These are phyloP conservation scores for Babesia bovis DNA, from an alignment of 169 alveolate genomes.

Conservation along the genomic window DNA sequence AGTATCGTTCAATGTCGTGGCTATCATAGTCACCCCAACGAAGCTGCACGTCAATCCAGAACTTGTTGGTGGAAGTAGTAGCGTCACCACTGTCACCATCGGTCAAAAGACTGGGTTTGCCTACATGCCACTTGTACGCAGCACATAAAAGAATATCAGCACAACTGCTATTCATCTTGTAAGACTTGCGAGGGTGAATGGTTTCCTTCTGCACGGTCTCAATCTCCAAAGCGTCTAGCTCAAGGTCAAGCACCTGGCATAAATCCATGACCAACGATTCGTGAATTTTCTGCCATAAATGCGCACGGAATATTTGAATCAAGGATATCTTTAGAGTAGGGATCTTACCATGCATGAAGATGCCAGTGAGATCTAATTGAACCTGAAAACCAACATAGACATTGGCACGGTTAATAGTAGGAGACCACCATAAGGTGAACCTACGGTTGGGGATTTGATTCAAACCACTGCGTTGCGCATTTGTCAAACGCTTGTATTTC, in stretches of 20 bases:
- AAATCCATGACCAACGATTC: constrained; percentile 99
- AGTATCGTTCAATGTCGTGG: constrained; percentile 99
- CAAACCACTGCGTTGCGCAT: constrained; percentile 99
- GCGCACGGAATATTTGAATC: constrained; percentile 99
- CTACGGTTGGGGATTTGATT: constrained; percentile 99
- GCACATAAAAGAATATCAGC: constrained; percentile 99
- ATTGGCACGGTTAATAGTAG: constrained; percentile 99
- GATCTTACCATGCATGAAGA: constrained; percentile 99
- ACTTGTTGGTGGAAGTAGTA: constrained; percentile 86
- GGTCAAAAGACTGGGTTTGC: constrained; percentile 96
- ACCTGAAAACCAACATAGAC: constrained; percentile 99
- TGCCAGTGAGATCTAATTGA: constrained; percentile 99
- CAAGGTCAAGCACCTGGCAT: constrained; percentile 98
- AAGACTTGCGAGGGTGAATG: constrained; percentile 99
- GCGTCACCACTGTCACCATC: constrained; percentile 89
- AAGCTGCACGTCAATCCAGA: constrained; percentile 98
- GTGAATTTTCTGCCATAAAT: constrained; percentile 99
- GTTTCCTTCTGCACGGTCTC: constrained; percentile 99
- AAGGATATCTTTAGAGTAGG: constrained; percentile 99
- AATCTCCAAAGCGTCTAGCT: constrained; percentile 96
- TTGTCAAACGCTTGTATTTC: constrained; percentile 98
- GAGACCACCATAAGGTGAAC: constrained; percentile 99
- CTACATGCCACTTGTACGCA: constrained; percentile 95
- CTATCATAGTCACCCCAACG: constrained; percentile 99
- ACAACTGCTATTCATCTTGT: constrained; percentile 99